These are phyloP conservation scores for Aspergillus novoparasiticus DNA, from an alignment of 2,329 filamentous ascomycete species.

Conservation along the genomic window DNA sequence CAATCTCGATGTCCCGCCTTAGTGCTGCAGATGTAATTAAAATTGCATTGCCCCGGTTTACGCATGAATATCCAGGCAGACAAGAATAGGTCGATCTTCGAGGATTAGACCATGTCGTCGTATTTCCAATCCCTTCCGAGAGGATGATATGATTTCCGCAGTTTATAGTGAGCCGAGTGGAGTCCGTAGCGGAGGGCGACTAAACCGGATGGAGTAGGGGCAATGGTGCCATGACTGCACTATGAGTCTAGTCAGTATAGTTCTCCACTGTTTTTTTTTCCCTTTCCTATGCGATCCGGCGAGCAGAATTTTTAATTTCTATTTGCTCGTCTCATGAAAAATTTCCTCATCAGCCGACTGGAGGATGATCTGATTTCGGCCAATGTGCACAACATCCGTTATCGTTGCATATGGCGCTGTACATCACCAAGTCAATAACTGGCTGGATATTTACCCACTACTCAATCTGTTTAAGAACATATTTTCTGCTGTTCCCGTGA, in stretches of 20 bases:
- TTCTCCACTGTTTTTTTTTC: neutral
- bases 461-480: neutral
- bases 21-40: conserved; percentile 1
- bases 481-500: neutral
- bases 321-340: neutral
- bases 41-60: neutral
- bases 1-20: neutral
- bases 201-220: neutral
- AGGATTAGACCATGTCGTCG: neutral
- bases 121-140: neutral
- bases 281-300: neutral
- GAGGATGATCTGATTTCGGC: neutral
- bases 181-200: neutral
- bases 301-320: conserved; percentile 1
- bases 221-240: neutral
- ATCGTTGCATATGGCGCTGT: neutral
- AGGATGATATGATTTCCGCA: neutral
- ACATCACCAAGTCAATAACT: neutral
- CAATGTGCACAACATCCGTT: conserved; percentile 1
- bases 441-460: neutral
- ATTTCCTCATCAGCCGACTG: conserved; percentile 1
- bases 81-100: neutral
- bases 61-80: neutral
- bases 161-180: neutral
- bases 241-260: neutral